A percentile compares a stretch with the other conserved stretches of the same genome.
Conservation (phyloP, 2,329 filamentous ascomycete species). For the Fusarium nygamai region DNA sequence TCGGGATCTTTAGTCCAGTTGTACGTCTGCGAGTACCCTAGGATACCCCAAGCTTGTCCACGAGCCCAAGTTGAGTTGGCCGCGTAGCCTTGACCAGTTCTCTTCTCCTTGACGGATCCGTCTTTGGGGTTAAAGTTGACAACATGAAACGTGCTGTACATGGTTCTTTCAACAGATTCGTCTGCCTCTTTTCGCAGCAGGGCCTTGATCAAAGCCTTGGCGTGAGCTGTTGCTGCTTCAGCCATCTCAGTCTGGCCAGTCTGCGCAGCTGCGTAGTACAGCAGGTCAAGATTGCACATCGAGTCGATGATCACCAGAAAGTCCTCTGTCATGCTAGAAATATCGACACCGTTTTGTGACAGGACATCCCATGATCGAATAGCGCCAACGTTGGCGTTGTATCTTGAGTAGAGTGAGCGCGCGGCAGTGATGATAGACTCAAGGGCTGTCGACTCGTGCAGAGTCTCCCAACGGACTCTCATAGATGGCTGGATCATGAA, state of each 20-base stretch:
- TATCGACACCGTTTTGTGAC: slow-evolving; percentile 43
- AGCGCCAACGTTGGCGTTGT: slow-evolving; percentile 54
- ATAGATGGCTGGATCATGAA: slow-evolving; percentile 63
- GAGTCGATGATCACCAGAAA: slow-evolving; percentile 57
- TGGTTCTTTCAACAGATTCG: background rate
- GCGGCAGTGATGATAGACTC: slow-evolving; percentile 56
- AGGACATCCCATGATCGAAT: slow-evolving; percentile 60
- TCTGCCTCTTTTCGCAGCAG: slow-evolving; percentile 52
- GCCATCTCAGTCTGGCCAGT: slow-evolving; percentile 41
- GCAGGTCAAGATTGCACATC: slow-evolving; percentile 52
- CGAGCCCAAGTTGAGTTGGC: slow-evolving; percentile 61
- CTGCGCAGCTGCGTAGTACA: slow-evolving; percentile 50
- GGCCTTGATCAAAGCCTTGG: slow-evolving; percentile 51
- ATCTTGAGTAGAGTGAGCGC: slow-evolving; percentile 54
- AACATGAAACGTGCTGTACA: slow-evolving; percentile 57
- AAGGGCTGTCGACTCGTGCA: slow-evolving; percentile 50
- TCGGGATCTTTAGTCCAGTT: slow-evolving; percentile 56
- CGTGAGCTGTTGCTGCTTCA: slow-evolving; percentile 50
- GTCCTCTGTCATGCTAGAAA: slow-evolving; percentile 46
- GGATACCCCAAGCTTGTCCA: slow-evolving; percentile 62
- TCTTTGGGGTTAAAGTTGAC: slow-evolving; percentile 58
- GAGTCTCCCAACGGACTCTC: slow-evolving; percentile 59
- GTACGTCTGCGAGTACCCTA: slow-evolving; percentile 61
- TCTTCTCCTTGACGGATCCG: slow-evolving; percentile 54
- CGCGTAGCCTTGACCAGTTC: slow-evolving; percentile 60